These are phyloP conservation scores for Emmonsia crescens DNA, from an alignment of 2,329 filamentous ascomycete species.

Conservation along the genomic window DNA sequence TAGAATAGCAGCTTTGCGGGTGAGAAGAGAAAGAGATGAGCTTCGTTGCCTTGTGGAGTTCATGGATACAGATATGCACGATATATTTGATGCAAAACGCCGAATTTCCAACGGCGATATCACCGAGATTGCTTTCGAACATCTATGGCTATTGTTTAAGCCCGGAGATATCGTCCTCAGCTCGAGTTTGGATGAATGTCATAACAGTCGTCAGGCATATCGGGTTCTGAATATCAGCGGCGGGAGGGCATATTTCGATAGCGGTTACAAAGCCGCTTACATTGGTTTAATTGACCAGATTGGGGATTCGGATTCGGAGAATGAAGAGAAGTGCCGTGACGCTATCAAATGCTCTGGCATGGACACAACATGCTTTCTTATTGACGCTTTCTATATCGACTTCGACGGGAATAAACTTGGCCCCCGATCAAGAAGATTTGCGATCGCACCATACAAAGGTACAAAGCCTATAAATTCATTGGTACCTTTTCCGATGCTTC, in stretches of 20 bases:
- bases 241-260: neutral
- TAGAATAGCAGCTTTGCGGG: neutral
- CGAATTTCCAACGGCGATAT: neutral
- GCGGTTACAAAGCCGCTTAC: neutral
- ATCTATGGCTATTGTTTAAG: conserved; percentile 1
- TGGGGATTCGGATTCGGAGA: conserved; percentile 3
- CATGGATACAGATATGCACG: conserved; percentile 3
- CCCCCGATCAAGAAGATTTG: neutral
- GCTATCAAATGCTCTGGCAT: neutral
- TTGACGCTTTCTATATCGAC: neutral
- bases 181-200: neutral
- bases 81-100: neutral
- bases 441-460: neutral
- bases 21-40: neutral
- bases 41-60: conserved; percentile 3
- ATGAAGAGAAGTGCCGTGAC: neutral
- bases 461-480: neutral
- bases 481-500: neutral
- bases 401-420: neutral
- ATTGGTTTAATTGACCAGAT: neutral
- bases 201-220: neutral
- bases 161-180: neutral
- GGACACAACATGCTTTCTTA: neutral
- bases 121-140: conserved; percentile 1
- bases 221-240: neutral